Evolutionary conservation across 2,329 filamentous ascomycete genomes (phyloP), one percentile per base, ranked within the genome.

Genomic region (Aspergillus sp.): DNA sequence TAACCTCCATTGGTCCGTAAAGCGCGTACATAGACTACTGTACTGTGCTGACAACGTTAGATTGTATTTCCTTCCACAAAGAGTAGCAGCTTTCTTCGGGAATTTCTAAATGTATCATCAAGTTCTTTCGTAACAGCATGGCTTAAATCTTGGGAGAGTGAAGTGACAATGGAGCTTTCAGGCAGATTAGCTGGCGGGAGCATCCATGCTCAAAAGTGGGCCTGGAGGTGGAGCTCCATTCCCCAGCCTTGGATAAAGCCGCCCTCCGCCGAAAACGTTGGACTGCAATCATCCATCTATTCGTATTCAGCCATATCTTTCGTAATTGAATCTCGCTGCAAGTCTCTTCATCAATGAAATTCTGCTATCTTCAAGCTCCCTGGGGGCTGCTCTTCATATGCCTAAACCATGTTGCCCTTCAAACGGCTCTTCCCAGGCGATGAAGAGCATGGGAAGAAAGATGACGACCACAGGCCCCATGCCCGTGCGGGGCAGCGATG

Each of bases 401-500:
- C 39, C 34, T 44, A 61, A 60, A 69, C 45, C 42, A 80, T 80
- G 77, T 62, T 69, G 52, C 64, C 70, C 48, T 61, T 73, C 72
- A 77, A 69, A 64, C 72, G 71, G 64, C 69, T 79, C 18, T 77
- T 82, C 61, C 70, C 76, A 22, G 79, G 75, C 57, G 85, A 88
- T 67, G 84, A 85, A 73, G 84, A 87, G 77, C 78, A 86, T 58
- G 85, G 84, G 56, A 88, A 87, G 74, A 84, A 84, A 68, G 81
- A 88, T 71, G 85, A 88, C 70, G 84, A 87, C 70, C 82, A 84
- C 70, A 78, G 74, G 59, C 76, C 75, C 6, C 67, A 67, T 15
- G 62, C 64, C 50, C 67, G 64, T 42, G 62, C 53, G 41, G 61
- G 67, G 50, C 61, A 68, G 52, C 65, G 68, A 34, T 63, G 68